These are phyloP conservation scores for Diversispora epigaea DNA, from an alignment of 192 early-diverging fungal genomes.

Conservation along the genomic window DNA sequence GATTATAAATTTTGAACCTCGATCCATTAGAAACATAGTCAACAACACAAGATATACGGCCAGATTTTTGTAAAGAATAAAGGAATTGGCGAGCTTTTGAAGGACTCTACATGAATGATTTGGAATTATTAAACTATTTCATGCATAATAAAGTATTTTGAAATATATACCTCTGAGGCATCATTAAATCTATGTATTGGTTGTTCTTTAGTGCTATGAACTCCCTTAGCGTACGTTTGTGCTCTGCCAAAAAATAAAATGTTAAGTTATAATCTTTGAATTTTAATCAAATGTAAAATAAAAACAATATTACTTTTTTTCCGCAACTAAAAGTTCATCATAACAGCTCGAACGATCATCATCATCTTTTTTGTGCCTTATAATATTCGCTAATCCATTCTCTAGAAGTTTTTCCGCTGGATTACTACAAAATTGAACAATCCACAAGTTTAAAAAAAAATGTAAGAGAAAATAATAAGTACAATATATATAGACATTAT, in stretches of 20 bases:
- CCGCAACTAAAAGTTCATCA: conserved; percentile 81
- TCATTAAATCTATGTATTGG: conserved; percentile 74
- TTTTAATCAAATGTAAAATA: not conserved
- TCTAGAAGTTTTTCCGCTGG: conserved; percentile 61
- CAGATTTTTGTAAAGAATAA: conserved; percentile 77
- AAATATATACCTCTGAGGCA: conserved; percentile 62
- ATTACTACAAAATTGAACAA: conserved; percentile 39
- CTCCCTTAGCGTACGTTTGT: conserved; percentile 66
- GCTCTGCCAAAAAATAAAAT: conserved; percentile 44
- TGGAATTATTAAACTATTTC: not conserved
- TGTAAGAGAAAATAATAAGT: not conserved
- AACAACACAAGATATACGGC: conserved; percentile 76
- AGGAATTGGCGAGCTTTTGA: conserved; percentile 86
- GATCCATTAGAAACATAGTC: conserved; percentile 84
- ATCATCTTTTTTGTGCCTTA: conserved; percentile 83
- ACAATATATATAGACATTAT: not conserved
- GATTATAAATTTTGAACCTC: conserved; percentile 81
- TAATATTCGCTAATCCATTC: conserved; percentile 72
- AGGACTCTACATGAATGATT: conserved; percentile 50
- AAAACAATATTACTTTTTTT: conserved; percentile 51
- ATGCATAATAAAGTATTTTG: not conserved
- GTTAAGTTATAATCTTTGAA: not conserved
- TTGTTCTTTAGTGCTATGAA: conserved; percentile 83
- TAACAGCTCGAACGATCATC: conserved; percentile 83
- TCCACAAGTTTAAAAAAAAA: not conserved